A percentile compares a stretch with the other conserved stretches of the same genome.
Conservation (phyloP, 805 yeast genomes). For the Saturnispora quitensis region DNA sequence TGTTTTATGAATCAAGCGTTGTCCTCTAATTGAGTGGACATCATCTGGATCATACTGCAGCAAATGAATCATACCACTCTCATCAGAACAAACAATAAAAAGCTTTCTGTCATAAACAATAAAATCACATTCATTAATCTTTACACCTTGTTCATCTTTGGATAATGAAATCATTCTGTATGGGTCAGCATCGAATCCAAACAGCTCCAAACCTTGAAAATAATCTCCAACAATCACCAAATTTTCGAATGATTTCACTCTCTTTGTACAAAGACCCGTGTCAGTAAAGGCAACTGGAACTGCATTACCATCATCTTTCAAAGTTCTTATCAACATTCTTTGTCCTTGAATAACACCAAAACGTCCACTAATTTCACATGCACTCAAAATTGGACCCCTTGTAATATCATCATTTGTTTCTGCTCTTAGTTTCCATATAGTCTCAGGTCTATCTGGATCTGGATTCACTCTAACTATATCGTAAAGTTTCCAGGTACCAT, state of each 20-base stretch:
- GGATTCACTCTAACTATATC: constrained; percentile 82
- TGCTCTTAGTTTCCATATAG: constrained; percentile 67
- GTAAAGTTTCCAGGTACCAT: constrained; percentile 66
- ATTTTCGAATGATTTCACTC: constrained; percentile 76
- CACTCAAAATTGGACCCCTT: constrained; percentile 74
- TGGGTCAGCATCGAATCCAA: constrained; percentile 93
- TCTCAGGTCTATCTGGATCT: constrained; percentile 79
- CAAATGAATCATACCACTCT: constrained; percentile 55
- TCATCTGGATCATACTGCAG: constrained; percentile 90
- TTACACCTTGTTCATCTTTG: constrained; percentile 56
- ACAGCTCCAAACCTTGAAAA: constrained; percentile 64
- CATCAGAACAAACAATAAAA: constrained; percentile 59
- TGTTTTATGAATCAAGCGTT: constrained; percentile 57
- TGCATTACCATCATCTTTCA: constrained; percentile 66
- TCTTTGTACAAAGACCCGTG: constrained; percentile 69
- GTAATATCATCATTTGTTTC: constrained; percentile 57
- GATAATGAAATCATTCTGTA: constrained; percentile 74
- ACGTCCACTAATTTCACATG: constrained; percentile 75
- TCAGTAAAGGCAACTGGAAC: constrained; percentile 93
- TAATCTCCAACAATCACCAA: constrained; percentile 76
- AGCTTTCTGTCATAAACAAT: constrained; percentile 62
- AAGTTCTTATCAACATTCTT: constrained; percentile 64
- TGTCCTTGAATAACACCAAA: constrained; percentile 83
- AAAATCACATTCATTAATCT: constrained; percentile 69
- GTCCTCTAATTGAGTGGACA: constrained; percentile 73